Evolutionary conservation across 352 stramenopile genomes (phyloP).

Genomic region (Achlya hypogyna): DNA sequence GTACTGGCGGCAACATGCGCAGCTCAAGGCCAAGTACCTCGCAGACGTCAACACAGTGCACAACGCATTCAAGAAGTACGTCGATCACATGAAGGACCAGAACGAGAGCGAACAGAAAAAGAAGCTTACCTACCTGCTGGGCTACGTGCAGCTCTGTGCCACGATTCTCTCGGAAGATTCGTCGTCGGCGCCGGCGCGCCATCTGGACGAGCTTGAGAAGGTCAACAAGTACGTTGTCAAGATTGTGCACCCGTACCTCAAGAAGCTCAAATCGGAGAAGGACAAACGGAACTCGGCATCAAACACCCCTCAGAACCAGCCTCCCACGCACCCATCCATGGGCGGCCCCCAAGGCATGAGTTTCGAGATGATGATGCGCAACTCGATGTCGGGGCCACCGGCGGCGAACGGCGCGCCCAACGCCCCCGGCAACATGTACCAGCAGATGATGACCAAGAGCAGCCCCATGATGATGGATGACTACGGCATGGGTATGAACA

Average conservation of each 20-base stretch:
- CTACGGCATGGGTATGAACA: conserved; percentile 25
- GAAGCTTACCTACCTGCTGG: conserved; percentile 73
- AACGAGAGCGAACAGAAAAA: conserved; percentile 83
- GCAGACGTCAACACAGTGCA: conserved; percentile 80
- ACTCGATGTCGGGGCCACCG: background rate
- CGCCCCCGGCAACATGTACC: conserved; percentile 26
- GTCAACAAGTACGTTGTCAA: conserved; percentile 87
- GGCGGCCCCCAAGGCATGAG: conserved; percentile 19
- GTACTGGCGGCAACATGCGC: conserved; percentile 62
- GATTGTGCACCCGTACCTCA: conserved; percentile 80
- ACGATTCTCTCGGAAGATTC: conserved; percentile 73
- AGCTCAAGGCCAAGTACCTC: conserved; percentile 70
- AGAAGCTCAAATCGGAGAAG: conserved; percentile 74
- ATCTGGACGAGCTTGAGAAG: conserved; percentile 77
- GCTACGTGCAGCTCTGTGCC: conserved; percentile 72
- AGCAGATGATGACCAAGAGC: conserved; percentile 22
- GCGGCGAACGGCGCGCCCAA: conserved; percentile 17
- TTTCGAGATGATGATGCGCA: conserved; percentile 20
- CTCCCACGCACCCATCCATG: background rate
- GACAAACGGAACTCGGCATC: conserved; percentile 48
- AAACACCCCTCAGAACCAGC: conserved; percentile 19
- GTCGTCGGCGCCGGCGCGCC: conserved; percentile 52
- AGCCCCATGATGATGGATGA: conserved; percentile 9
- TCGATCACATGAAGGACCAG: conserved; percentile 81
- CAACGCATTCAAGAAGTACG: conserved; percentile 80